Conservation (phyloP, 129 eudicot genomes). For the Helianthus tuberosus region DNA sequence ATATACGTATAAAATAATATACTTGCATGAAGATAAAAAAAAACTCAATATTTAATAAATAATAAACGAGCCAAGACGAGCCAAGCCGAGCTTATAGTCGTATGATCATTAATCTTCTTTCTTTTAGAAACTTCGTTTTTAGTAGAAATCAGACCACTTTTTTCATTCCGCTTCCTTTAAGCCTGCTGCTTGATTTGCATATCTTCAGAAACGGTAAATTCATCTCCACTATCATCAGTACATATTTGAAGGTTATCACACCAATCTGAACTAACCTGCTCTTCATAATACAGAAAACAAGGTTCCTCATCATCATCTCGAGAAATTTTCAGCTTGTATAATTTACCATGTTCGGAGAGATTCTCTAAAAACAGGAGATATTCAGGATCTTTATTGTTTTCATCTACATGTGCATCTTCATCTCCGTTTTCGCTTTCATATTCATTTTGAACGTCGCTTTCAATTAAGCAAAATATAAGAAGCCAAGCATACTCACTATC, state of each 20-base stretch:
- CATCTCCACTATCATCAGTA: conserved; percentile 17
- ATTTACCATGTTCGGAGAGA: conserved; percentile 24
- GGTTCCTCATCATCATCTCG: conserved; percentile 18
- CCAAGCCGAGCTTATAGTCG: too few relatives aligned
- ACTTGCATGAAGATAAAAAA: too few relatives aligned
- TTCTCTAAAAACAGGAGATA: conserved; percentile 30
- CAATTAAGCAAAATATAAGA: background rate
- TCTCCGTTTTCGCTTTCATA: background rate
- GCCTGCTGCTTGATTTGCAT: conserved; percentile 6
- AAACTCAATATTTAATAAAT: too few relatives aligned
- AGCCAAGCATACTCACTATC: conserved; percentile 13
- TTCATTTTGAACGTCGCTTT: background rate
- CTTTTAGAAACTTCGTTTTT: conserved; percentile 11
- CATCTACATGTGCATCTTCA: background rate
- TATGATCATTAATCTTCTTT: conserved; percentile 1
- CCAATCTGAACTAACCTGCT: background rate
- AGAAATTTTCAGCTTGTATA: conserved; percentile 26
- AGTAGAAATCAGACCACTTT: conserved; percentile 3
- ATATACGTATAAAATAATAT: too few relatives aligned
- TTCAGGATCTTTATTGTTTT: conserved; percentile 28
- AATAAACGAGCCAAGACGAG: too few relatives aligned
- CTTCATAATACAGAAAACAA: conserved; percentile 23
- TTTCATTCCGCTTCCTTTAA: conserved; percentile 3
- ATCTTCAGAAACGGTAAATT: background rate
- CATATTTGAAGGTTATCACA: conserved; percentile 25